These are phyloP conservation scores for Escallonia rubra DNA, from an alignment of 129 eudicot genomes.

Conservation along the genomic window DNA sequence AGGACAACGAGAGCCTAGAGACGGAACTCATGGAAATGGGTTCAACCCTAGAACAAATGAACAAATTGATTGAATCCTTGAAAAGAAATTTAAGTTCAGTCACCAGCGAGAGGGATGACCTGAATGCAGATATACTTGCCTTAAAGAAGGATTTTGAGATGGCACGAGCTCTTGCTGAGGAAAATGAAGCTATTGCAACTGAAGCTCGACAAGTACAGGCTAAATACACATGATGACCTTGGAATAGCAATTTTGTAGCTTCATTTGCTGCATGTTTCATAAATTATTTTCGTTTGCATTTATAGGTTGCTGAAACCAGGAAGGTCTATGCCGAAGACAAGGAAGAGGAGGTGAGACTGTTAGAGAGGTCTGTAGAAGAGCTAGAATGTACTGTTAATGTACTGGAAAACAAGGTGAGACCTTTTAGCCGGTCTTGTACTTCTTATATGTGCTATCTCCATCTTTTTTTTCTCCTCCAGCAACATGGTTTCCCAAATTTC, in stretches of 20 bases:
- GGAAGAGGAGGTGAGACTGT: conserved; percentile 86
- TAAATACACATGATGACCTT: neutral
- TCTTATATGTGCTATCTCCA: neutral
- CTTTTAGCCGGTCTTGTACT: neutral
- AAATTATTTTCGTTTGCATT: neutral
- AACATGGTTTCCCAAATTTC: conserved; percentile 11
- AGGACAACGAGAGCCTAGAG: conserved; percentile 45
- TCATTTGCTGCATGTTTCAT: neutral
- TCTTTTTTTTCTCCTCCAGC: neutral
- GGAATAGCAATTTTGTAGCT: neutral
- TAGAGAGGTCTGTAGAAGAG: conserved; percentile 83
- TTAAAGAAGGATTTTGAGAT: conserved; percentile 70
- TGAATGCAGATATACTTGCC: conserved; percentile 31
- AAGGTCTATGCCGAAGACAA: conserved; percentile 64
- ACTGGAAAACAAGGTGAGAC: conserved; percentile 72
- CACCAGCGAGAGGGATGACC: conserved; percentile 47
- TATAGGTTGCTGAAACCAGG: conserved; percentile 59
- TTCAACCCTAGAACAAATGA: conserved; percentile 45
- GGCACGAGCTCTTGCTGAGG: conserved; percentile 72
- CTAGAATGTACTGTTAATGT: conserved; percentile 77
- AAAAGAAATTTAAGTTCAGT: conserved; percentile 39
- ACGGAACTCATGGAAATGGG: conserved; percentile 53
- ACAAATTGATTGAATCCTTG: conserved; percentile 37
- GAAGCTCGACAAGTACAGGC: conserved; percentile 77
- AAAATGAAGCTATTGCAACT: conserved; percentile 65